phyloP scores from a whole-genome alignment of 805 yeast species.

The Candida succiphila region DNA sequence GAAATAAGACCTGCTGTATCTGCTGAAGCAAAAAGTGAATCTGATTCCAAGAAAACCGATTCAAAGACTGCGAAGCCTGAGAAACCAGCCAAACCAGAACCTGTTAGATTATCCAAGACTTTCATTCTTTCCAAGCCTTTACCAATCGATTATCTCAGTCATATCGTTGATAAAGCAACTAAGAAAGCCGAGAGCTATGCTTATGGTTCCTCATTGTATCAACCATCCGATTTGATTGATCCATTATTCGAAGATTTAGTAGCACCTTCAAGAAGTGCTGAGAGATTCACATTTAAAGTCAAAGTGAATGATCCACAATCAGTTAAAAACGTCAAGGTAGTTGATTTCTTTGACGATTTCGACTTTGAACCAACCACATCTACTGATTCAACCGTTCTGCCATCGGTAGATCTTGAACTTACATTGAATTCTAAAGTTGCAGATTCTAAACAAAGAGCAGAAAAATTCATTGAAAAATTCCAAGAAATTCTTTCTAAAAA shows the following conservation, averaged over 20 bases:
- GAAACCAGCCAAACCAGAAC: constrained; percentile 22
- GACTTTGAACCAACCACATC: constrained; percentile 14
- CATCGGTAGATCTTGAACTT: constrained; percentile 25
- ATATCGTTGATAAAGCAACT: constrained; percentile 33
- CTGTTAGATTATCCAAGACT: constrained; percentile 21
- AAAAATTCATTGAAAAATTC: constrained; percentile 16
- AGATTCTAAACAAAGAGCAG: constrained; percentile 38
- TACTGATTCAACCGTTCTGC: constrained; percentile 11
- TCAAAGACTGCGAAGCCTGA: constrained; percentile 2
- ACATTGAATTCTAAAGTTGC: constrained; percentile 27
- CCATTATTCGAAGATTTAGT: constrained; percentile 50
- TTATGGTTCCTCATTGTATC: constrained; percentile 24
- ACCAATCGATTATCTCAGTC: constrained; percentile 19
- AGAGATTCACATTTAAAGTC: constrained; percentile 29
- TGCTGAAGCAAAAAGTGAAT: constrained; percentile 4
- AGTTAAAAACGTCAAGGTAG: constrained; percentile 2
- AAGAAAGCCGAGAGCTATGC: constrained; percentile 33
- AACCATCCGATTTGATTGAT: constrained; percentile 40
- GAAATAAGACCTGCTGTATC: constrained; percentile 29
- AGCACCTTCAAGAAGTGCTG: constrained; percentile 31
- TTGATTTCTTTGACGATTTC: constrained; percentile 12
- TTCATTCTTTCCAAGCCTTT: constrained; percentile 20
- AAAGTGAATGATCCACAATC: constrained; percentile 20
- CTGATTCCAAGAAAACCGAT: constrained; percentile 8
- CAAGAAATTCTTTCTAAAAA: constrained; percentile 12